Base-by-base conservation (phyloP, 2,329 filamentous ascomycete genomes). In the Seiridium cupressi region DNA sequence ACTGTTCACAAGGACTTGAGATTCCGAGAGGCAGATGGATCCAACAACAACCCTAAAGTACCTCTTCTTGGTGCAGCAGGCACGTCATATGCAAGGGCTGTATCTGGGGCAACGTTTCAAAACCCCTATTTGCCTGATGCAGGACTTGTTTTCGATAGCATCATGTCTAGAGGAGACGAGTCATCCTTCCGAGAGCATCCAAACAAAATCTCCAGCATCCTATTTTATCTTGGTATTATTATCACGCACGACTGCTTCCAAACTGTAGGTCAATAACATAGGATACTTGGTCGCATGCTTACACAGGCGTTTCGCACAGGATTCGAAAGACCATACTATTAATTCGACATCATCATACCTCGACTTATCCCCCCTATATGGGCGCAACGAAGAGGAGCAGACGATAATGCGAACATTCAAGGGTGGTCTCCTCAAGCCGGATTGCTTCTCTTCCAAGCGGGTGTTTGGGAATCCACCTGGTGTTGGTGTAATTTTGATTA, bases 301-400 rank as follows among this genome's bases (percentile, higher is more conserved):
- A 42, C 13, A 8, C 13, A 7, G 13, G 38, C 13, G 13, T 42
- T 42, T 42, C 13, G 7, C 7, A 42, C 38, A 42, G 38, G 38
- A 42, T 13, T 7, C 38, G 13, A 42, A 42, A 42, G 38, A 42
- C 13, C 38, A 42, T 8, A 2, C 7, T 13, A 42, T 8, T 7
- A 42, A 42, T 42, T 8, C 13, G 38, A 13, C 38, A 42, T 42
- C 38, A 13, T 42, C 38, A 8, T 84, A 84, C 61, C 75, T 84
- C 8, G 81, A 84, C 64, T 73, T 84, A 1, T 76, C 79, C 8
- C 81, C 82, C 5, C 68, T 85, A n/a, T 85, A 85, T 61, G 82
- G 82, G 7, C 81, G 79, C 61, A 81, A 79, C 57, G 76, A 79
- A 64, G 67, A 71, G 1, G 81, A 84, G 63, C 81, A 84, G 63